Evolutionary conservation across 1,139 yeast species (phyloP).

Genomic region (Pneumocystis carinii): DNA sequence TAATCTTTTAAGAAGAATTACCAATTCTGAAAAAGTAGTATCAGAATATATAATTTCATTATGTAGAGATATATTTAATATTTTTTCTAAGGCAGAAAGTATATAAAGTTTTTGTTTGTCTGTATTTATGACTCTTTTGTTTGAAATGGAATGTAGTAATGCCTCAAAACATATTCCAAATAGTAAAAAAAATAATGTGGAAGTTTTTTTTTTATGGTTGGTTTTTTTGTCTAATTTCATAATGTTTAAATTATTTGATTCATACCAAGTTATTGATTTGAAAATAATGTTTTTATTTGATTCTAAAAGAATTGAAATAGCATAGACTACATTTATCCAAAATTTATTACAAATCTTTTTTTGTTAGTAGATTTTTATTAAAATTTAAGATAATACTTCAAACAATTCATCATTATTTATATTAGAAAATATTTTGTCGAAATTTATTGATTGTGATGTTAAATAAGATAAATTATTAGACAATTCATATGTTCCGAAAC

Average conservation of each 20-base stretch:
- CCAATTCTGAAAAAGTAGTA: conserved; percentile 56
- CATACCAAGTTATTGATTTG: conserved; percentile 28
- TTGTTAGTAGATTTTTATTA: not conserved
- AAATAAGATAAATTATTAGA: conserved; percentile 8
- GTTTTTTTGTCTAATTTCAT: conserved; percentile 17
- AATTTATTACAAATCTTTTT: conserved; percentile 25
- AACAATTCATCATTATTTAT: not conserved
- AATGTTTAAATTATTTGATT: conserved; percentile 7
- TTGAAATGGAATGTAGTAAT: conserved; percentile 24
- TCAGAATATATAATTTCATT: conserved; percentile 50
- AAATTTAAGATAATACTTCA: not conserved
- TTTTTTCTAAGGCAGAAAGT: conserved; percentile 39
- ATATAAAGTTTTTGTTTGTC: conserved; percentile 28
- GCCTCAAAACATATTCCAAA: conserved; percentile 77
- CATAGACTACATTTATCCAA: conserved; percentile 72
- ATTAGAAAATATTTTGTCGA: conserved; percentile 5
- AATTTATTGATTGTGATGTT: conserved; percentile 4
- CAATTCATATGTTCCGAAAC: conserved; percentile 39
- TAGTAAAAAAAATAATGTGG: conserved; percentile 63
- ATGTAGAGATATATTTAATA: conserved; percentile 44
- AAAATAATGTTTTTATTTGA: conserved; percentile 33
- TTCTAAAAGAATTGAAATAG: conserved; percentile 52
- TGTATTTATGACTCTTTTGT: conserved; percentile 15
- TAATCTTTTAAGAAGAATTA: conserved; percentile 63
- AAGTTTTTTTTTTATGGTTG: conserved; percentile 38